Conservation (phyloP, 2,329 filamentous ascomycete genomes). For the Neonectria hederae region DNA sequence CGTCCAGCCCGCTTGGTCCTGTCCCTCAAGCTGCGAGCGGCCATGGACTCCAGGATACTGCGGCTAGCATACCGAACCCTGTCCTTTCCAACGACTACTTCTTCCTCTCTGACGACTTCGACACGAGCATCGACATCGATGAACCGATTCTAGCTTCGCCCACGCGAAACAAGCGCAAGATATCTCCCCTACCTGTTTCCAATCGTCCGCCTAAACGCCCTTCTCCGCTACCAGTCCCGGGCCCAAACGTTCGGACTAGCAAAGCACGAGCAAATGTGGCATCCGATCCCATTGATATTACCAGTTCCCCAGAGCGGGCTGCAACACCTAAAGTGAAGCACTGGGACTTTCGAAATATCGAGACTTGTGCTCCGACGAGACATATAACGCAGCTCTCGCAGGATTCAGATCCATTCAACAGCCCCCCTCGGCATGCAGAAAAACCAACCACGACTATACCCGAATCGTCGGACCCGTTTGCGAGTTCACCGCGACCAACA, state of each 20-base stretch:
- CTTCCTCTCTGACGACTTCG: slow-evolving; percentile 51
- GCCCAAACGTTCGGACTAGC: background rate
- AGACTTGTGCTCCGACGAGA: background rate
- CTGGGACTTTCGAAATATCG: background rate
- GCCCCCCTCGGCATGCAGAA: slow-evolving; percentile 41
- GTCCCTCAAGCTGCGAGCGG: background rate
- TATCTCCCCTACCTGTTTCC: slow-evolving; percentile 30
- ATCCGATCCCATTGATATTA: slow-evolving; percentile 49
- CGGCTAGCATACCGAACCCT: background rate
- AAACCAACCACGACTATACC: background rate
- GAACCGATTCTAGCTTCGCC: slow-evolving; percentile 35
- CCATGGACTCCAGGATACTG: background rate
- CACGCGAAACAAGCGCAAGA: slow-evolving; percentile 44
- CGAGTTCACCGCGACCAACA: slow-evolving; percentile 28
- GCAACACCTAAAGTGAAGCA: slow-evolving; percentile 2
- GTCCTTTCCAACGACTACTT: slow-evolving; percentile 20
- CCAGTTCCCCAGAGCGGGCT: slow-evolving; percentile 46
- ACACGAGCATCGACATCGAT: slow-evolving; percentile 51
- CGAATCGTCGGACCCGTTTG: slow-evolving; percentile 37
- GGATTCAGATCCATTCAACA: slow-evolving; percentile 48
- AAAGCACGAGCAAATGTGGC: background rate
- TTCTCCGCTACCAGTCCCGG: slow-evolving; percentile 11
- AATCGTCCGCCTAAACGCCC: slow-evolving; percentile 29
- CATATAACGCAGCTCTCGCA: slow-evolving; percentile 4
- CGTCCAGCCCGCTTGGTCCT: slow-evolving; percentile 46